phyloP scores from a whole-genome alignment of 345 rosid species.

The Triadica sebifera region DNA sequence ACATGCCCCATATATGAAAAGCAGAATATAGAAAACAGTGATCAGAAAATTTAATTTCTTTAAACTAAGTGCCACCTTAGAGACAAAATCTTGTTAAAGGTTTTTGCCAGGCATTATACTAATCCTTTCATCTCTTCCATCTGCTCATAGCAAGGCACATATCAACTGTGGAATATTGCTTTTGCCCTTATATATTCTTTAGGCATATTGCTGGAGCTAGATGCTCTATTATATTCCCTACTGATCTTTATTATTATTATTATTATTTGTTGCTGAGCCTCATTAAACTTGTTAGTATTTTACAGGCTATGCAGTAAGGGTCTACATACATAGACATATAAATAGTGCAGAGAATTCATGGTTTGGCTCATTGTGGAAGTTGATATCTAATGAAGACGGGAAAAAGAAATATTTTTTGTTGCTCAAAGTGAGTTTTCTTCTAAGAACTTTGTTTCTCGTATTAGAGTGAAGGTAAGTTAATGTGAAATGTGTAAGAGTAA shows the following conservation, averaged over 20 bases:
- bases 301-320: neutral
- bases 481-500: neutral
- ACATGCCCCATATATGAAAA: conserved; percentile 5
- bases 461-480: neutral
- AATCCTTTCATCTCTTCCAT: neutral
- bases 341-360: neutral
- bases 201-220: neutral
- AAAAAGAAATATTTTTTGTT: neutral
- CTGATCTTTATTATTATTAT: neutral
- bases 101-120: neutral
- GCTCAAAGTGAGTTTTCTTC: conserved; percentile 8
- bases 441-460: neutral
- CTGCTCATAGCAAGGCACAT: neutral
- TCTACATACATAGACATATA: neutral
- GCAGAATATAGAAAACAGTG: neutral
- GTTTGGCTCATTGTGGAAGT: too few species aligned
- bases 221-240: neutral
- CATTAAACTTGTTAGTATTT: neutral
- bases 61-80: neutral
- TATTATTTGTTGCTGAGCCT: neutral
- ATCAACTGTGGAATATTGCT: neutral
- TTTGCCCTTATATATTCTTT: neutral
- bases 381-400: neutral
- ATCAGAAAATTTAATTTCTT: neutral
- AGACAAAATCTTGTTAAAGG: neutral